phyloP scores from a whole-genome alignment of 257 asterid species.

The Nicotiana tabacum region DNA sequence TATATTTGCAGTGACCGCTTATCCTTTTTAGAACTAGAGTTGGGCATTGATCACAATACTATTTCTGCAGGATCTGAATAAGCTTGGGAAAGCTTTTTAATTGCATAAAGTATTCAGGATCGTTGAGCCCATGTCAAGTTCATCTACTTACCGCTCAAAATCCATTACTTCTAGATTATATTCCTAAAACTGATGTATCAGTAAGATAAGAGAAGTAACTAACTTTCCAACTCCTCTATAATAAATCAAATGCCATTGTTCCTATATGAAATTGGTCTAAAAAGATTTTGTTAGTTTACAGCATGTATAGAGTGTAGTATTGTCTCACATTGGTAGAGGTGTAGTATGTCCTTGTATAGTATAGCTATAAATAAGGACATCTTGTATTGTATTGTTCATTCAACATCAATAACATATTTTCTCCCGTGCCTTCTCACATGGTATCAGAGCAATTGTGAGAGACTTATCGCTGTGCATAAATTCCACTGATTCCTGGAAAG shows the following conservation, averaged over 20 bases:
- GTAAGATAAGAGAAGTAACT: not conserved
- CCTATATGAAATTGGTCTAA: not conserved
- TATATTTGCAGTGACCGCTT: too few species aligned
- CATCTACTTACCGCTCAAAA: not conserved
- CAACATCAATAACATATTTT: too few species aligned
- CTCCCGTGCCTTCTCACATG: too few species aligned
- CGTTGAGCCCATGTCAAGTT: not conserved
- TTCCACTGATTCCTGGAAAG: too few species aligned
- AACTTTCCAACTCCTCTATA: not conserved
- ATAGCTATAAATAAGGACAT: too few species aligned
- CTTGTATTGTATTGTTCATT: too few species aligned
- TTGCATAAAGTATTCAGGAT: not conserved
- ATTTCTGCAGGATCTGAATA: not conserved
- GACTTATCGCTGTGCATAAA: too few species aligned
- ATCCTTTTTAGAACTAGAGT: too few species aligned
- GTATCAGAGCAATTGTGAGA: too few species aligned
- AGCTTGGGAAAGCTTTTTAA: not conserved
- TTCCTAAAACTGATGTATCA: not conserved
- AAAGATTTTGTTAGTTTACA: not conserved
- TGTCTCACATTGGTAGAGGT: too few species aligned
- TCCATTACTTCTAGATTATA: not conserved
- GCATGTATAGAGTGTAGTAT: too few species aligned
- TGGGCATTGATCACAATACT: not conserved
- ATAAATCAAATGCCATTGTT: not conserved
- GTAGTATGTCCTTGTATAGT: too few species aligned